Evolutionary conservation across 1,284 basidiomycete genomes (phyloP).

Genomic region (Ustilago lituana): DNA sequence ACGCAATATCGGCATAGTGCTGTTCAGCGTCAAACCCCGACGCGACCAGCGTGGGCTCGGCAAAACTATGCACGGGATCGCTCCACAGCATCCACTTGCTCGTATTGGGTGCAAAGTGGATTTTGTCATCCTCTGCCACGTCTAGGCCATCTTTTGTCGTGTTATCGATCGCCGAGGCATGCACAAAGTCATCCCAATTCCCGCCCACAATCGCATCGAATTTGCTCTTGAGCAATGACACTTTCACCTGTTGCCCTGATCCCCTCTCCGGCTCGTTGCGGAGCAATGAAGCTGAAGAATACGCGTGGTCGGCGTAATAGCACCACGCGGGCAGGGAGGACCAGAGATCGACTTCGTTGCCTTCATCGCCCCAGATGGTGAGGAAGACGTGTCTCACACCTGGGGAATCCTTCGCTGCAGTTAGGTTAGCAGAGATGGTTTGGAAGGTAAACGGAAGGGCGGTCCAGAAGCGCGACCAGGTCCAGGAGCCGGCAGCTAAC

Average conservation of each 20-base stretch:
- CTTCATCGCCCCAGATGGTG: slow-evolving; percentile 69
- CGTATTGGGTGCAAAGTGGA: slow-evolving; percentile 66
- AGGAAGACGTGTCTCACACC: slow-evolving; percentile 67
- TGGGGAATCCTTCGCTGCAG: slow-evolving; percentile 59
- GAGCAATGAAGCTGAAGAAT: slow-evolving; percentile 26
- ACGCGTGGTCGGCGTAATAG: slow-evolving; percentile 67
- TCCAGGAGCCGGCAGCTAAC: slow-evolving; percentile 68
- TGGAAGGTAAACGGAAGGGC: slow-evolving; percentile 68
- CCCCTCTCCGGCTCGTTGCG: background rate
- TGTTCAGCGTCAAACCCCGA: slow-evolving; percentile 47
- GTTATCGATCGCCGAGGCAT: slow-evolving; percentile 66
- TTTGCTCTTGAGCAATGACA: slow-evolving; percentile 47
- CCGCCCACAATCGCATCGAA: slow-evolving; percentile 64
- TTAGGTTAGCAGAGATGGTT: slow-evolving; percentile 66
- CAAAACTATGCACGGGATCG: slow-evolving; percentile 51
- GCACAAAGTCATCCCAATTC: slow-evolving; percentile 67
- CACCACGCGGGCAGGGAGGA: slow-evolving; percentile 53
- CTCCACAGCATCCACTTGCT: slow-evolving; percentile 68
- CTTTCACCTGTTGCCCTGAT: slow-evolving; percentile 52
- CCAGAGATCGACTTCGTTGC: slow-evolving; percentile 65
- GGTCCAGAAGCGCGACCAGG: slow-evolving; percentile 68
- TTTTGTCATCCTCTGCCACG: slow-evolving; percentile 50
- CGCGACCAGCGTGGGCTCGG: slow-evolving; percentile 48
- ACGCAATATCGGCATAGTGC: slow-evolving; percentile 36
- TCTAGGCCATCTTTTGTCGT: slow-evolving; percentile 24